Evolutionary conservation across 495 filamentous ascomycete genomes (phyloP).

Genomic region (Penicillium coffeae): DNA sequence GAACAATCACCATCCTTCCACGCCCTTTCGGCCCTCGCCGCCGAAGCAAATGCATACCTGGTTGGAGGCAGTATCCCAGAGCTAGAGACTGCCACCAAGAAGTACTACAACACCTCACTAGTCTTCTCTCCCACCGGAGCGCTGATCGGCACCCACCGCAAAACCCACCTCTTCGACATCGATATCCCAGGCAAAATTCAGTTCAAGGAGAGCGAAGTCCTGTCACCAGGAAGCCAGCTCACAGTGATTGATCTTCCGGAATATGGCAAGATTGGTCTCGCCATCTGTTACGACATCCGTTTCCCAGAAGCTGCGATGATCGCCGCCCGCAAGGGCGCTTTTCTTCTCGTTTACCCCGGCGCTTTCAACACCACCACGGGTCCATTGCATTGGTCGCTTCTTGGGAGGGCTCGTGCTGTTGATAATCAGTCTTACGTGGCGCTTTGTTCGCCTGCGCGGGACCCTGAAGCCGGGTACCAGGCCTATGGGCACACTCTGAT

Average conservation of each 20-base stretch:
- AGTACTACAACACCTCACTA: conserved; percentile 89
- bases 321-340: conserved; percentile 76
- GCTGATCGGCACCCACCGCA: conserved; percentile 83
- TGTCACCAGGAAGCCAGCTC: conserved; percentile 75
- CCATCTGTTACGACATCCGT: conserved; percentile 95
- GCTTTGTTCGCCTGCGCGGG: conserved; percentile 85
- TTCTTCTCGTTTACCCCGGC: conserved; percentile 85
- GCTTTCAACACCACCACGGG: conserved; percentile 96
- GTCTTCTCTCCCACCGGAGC: conserved; percentile 73
- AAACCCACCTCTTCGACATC: conserved; percentile 98
- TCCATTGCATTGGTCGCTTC: conserved; percentile 82
- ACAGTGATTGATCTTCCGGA: conserved; percentile 80
- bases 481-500: conserved; percentile 91
- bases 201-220: conserved; percentile 86
- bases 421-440: conserved; percentile 96
- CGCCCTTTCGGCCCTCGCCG: conserved; percentile 73
- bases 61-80: conserved; percentile 95
- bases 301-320: conserved; percentile 94
- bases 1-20: conserved; percentile 77
- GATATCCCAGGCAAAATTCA: conserved; percentile 92
- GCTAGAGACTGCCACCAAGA: conserved; percentile 55
- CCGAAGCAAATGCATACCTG: conserved; percentile 70
- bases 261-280: conserved; percentile 79
- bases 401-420: conserved; percentile 76
- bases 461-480: conserved; percentile 72